A percentile compares a stretch with the other conserved stretches of the same genome.
These are phyloP conservation scores for Tolypocladium ophioglossoides DNA, from an alignment of 2,329 filamentous ascomycete species.

Conservation along the genomic window DNA sequence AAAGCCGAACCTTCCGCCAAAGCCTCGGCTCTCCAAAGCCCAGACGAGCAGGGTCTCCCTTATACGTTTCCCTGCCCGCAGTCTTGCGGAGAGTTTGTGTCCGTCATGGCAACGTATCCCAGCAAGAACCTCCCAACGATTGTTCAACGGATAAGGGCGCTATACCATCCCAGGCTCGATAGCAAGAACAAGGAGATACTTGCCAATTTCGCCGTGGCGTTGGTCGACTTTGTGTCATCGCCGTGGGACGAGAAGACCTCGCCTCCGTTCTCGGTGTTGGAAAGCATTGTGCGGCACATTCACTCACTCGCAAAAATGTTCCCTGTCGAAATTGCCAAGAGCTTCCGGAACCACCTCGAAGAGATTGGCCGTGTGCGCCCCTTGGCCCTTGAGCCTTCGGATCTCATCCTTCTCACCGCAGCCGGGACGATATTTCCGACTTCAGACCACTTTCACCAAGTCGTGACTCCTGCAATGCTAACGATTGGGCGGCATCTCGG, in stretches of 20 bases:
- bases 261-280: conserved; percentile 57
- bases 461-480: conserved; percentile 82
- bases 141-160: conserved; percentile 77
- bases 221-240: conserved; percentile 52
- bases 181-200: conserved; percentile 79
- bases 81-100: conserved; percentile 63
- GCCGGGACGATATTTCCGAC: conserved; percentile 83
- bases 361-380: conserved; percentile 39
- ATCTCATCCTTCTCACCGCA: conserved; percentile 74
- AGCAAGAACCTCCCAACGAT: conserved; percentile 61
- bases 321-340: conserved; percentile 63
- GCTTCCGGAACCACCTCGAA: conserved; percentile 64
- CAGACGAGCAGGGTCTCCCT: conserved; percentile 51
- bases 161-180: conserved; percentile 84
- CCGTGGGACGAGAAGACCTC: conserved; percentile 30
- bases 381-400: conserved; percentile 49
- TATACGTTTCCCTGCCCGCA: conserved; percentile 83
- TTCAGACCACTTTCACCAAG: conserved; percentile 93
- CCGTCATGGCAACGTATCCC: conserved; percentile 51
- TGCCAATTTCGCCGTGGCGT: conserved; percentile 50
- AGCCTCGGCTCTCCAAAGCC: conserved; percentile 19
- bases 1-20: conserved; percentile 32
- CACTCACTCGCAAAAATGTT: conserved; percentile 88
- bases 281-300: conserved; percentile 76
- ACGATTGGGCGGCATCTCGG: conserved; percentile 77